Conservation (phyloP, 768 basidiomycete genomes). For the Russula dissimulans region DNA sequence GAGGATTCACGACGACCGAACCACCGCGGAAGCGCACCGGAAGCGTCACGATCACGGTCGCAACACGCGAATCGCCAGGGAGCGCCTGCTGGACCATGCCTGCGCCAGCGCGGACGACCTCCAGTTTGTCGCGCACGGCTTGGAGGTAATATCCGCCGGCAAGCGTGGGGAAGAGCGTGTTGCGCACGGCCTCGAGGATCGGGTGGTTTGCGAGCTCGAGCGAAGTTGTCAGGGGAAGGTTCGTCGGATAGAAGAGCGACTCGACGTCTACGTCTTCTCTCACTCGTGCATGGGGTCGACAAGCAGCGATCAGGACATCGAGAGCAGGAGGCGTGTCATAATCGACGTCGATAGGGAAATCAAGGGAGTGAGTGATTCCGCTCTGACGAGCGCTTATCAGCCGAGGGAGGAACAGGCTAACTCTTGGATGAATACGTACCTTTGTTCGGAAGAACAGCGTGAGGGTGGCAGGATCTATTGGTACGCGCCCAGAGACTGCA, state of each 20-base stretch:
- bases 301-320: conserved; percentile 68
- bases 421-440: conserved; percentile 33
- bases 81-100: conserved; percentile 47
- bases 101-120: conserved; percentile 55
- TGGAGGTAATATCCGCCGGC: conserved; percentile 63
- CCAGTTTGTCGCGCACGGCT: conserved; percentile 57
- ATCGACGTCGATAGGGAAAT: conserved; percentile 73
- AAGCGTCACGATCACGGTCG: conserved; percentile 64
- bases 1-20: conserved; percentile 45
- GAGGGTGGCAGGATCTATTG: conserved; percentile 56
- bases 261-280: conserved; percentile 46
- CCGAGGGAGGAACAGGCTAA: not conserved
- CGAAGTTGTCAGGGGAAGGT: conserved; percentile 62
- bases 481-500: conserved; percentile 58
- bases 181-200: conserved; percentile 67
- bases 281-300: conserved; percentile 52
- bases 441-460: conserved; percentile 74
- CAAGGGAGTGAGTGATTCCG: conserved; percentile 70
- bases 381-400: conserved; percentile 35
- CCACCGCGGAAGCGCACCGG: conserved; percentile 72
- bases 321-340: conserved; percentile 68
- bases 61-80: conserved; percentile 58
- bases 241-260: conserved; percentile 63
- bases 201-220: conserved; percentile 77
- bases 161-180: conserved; percentile 60